Conservation (phyloP, 805 yeast species). For the Saccharomycopsis babjevae region DNA sequence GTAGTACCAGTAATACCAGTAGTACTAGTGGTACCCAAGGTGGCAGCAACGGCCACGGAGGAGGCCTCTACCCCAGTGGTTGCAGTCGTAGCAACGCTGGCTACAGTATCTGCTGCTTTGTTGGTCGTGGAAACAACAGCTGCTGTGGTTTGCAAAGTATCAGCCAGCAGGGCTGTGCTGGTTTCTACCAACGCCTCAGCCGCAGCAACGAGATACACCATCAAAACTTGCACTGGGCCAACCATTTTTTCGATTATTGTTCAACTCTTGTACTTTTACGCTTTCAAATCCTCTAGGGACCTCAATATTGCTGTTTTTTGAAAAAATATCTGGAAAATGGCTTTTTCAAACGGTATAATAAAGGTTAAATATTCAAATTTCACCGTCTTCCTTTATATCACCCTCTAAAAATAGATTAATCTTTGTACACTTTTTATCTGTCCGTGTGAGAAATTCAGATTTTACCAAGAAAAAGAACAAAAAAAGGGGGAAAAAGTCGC, state of each 20-base stretch:
- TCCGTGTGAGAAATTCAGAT: neutral
- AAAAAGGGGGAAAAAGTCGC: neutral
- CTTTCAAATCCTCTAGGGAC: too few species aligned
- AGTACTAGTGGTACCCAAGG: neutral
- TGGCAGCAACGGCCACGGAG: constrained; percentile 14
- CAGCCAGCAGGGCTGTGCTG: neutral
- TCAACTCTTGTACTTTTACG: neutral
- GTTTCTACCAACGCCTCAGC: neutral
- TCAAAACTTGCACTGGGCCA: neutral
- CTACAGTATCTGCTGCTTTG: constrained; percentile 10
- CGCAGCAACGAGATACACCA: neutral
- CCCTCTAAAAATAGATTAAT: neutral
- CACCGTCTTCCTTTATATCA: too few species aligned
- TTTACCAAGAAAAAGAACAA: neutral
- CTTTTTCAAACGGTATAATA: too few species aligned
- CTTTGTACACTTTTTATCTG: neutral
- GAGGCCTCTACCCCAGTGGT: constrained; percentile 8
- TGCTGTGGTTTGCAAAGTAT: neutral
- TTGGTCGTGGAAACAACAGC: constrained; percentile 13
- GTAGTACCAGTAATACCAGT: constrained; percentile 27
- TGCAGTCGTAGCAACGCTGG: constrained; percentile 7
- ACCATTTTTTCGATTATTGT: neutral
- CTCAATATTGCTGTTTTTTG: too few species aligned
- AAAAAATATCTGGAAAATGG: too few species aligned
- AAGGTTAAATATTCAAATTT: too few species aligned